Evolutionary conservation across 1,139 yeast genomes (phyloP), one percentile per base, ranked within the genome.

Genomic region (Oligophagozyma castellii): DNA sequence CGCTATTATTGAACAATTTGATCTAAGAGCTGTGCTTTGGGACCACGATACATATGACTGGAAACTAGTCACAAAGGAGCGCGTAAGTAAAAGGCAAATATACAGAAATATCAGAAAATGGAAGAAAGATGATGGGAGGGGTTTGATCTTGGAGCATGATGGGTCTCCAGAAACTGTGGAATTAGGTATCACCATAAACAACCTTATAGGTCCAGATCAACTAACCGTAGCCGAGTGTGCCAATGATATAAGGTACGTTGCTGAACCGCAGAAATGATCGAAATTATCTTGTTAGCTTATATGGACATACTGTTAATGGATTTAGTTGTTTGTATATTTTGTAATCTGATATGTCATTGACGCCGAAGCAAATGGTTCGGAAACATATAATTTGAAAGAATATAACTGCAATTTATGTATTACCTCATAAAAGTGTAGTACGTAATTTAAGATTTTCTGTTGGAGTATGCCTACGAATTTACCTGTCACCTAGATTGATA

Each of bases 11-110:
- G 61, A 92, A 30, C 81, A 78, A 53, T 80, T 86, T 54, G 95
- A 95, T 1, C 67, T 86, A 65, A 86, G 76, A 45, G 71, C 79
- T 10, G 95, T 79, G 14, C 57, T 89, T 26, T 86, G 96, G 98
- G 92, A 84, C 49, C 71, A 70, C 43, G 96, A 86, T 52, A 73
- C 95, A 0, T 75, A 76, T 55, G 96, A 89, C 53, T 86, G 96
- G 96, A 72, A 73, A 53, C 58, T 84, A 40, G 62, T 69, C 31
- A 28, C 31, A 3, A 14, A 20, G 3, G 27, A 33, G 4, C 53
- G 49, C 12, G 59, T 65, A 35, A 63, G 68, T 1, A 71, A 68
- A 33, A 44, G 48, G 3, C 68, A 67, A 26, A 71, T 84, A 20
- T 56, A 63, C 28, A 46, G 51, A 4, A 83, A 77, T 27, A 71